Percentiles rank a stretch among this genome's conserved stretches.
phyloP scores from a whole-genome alignment of 441 rosid genomes.

The Arabidopsis lyrata region DNA sequence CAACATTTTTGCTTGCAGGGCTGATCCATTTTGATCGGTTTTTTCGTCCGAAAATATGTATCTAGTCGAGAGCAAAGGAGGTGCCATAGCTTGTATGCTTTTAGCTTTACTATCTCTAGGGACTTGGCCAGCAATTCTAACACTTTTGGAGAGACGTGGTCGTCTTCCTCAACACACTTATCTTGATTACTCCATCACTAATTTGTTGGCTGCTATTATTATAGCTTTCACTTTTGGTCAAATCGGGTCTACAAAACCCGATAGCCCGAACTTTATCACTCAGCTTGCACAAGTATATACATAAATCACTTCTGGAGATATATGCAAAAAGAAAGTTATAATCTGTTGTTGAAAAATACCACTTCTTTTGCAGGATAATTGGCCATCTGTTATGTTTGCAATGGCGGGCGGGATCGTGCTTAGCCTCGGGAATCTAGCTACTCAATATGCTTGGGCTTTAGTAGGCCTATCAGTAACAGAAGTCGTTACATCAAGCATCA shows the following conservation, averaged over 20 bases:
- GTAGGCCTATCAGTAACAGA: conserved; percentile 75
- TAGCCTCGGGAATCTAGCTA: conserved; percentile 70
- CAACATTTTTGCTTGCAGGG: conserved; percentile 1
- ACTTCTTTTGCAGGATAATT: conserved; percentile 62
- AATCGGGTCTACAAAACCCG: conserved; percentile 47
- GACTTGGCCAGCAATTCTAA: conserved; percentile 80
- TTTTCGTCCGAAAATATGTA: conserved; percentile 2
- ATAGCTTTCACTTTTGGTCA: conserved; percentile 74
- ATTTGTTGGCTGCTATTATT: conserved; percentile 66
- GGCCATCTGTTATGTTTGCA: conserved; percentile 79
- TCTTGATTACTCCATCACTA: conserved; percentile 73
- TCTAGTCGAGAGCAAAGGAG: conserved; percentile 64
- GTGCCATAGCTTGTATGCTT: conserved; percentile 75
- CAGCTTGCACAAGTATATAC: conserved; percentile 61
- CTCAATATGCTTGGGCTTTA: conserved; percentile 79
- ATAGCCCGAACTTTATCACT: conserved; percentile 57
- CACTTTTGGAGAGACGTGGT: conserved; percentile 71
- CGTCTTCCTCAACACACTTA: conserved; percentile 88
- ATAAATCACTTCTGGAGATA: not conserved
- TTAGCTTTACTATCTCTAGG: conserved; percentile 68
- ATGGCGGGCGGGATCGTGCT: conserved; percentile 73
- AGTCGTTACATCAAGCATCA: conserved; percentile 68
- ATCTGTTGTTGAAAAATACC: not conserved
- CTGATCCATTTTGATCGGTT: not conserved
- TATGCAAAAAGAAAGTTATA: not conserved